phyloP scores from a whole-genome alignment of 208 protist genomes.

The Trypanosomatidae sp. region DNA sequence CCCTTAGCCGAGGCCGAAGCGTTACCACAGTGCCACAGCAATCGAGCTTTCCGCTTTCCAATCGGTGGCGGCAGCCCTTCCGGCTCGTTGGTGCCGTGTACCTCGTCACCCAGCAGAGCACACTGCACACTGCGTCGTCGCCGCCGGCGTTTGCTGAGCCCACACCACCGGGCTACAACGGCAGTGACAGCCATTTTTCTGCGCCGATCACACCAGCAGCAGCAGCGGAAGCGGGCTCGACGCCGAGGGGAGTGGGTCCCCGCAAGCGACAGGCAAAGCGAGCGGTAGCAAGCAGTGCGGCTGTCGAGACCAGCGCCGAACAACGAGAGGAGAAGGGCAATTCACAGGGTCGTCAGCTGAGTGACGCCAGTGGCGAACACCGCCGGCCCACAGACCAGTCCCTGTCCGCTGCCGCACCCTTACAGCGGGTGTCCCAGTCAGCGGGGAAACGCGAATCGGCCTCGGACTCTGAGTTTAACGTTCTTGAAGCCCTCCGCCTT shows the following conservation, averaged over 20 bases:
- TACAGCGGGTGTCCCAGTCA: neutral
- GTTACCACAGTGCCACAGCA: neutral
- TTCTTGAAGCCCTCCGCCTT: neutral
- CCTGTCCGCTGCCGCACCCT: neutral
- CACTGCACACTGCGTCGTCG: neutral
- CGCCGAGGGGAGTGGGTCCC: neutral
- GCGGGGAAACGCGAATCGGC: neutral
- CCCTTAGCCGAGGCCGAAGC: neutral
- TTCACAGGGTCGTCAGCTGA: neutral
- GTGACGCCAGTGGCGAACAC: neutral
- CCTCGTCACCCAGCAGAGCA: neutral
- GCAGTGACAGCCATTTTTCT: neutral
- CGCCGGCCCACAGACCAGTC: neutral
- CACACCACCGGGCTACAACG: neutral
- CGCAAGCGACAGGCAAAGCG: conserved; percentile 3
- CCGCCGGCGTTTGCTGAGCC: neutral
- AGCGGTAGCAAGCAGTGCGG: neutral
- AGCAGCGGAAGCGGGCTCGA: neutral
- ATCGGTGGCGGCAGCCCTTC: neutral
- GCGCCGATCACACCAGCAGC: neutral
- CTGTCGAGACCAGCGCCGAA: neutral
- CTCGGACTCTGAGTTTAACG: too few relatives aligned
- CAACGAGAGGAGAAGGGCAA: neutral
- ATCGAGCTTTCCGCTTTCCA: neutral
- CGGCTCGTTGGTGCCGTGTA: neutral